Evolutionary conservation across 345 rosid species (phyloP).

Genomic region (Rhizophora mangle): DNA sequence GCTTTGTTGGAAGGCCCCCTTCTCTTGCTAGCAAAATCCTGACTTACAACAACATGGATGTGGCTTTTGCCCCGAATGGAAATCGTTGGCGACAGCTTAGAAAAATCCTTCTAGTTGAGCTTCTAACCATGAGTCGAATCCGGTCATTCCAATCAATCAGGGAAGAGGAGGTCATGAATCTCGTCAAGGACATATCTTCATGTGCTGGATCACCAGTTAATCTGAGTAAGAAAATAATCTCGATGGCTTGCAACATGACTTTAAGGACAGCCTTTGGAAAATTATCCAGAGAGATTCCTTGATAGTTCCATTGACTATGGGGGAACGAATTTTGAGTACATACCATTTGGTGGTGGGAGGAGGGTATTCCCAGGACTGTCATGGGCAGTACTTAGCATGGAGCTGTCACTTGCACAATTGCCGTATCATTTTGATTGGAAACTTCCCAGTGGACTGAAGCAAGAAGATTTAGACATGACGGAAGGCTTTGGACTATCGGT

Average conservation of each 20-base stretch:
- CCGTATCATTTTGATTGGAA: background rate
- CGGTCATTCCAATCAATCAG: constrained; percentile 20
- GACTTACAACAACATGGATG: constrained; percentile 7
- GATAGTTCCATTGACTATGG: too few relatives aligned
- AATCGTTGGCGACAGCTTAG: constrained; percentile 32
- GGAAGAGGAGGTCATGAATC: constrained; percentile 24
- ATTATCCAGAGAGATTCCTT: background rate
- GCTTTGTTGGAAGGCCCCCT: constrained; percentile 20
- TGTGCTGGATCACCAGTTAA: constrained; percentile 18
- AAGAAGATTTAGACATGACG: background rate
- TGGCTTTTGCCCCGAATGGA: constrained; percentile 21
- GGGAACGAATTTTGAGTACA: too few relatives aligned
- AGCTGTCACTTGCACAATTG: background rate
- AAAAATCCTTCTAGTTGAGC: constrained; percentile 16
- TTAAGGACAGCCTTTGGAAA: constrained; percentile 26
- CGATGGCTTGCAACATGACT: constrained; percentile 18
- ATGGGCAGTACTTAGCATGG: too few relatives aligned
- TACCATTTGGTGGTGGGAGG: too few relatives aligned
- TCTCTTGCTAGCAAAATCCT: background rate
- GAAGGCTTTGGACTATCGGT: background rate
- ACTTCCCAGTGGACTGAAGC: background rate
- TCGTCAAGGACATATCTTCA: constrained; percentile 7
- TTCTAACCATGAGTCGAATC: constrained; percentile 16
- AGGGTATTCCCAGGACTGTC: too few relatives aligned
- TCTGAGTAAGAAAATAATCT: constrained; percentile 9